Evolutionary conservation across 139 green algal genomes (phyloP).

Genomic region (Volvox reticuliferus): DNA sequence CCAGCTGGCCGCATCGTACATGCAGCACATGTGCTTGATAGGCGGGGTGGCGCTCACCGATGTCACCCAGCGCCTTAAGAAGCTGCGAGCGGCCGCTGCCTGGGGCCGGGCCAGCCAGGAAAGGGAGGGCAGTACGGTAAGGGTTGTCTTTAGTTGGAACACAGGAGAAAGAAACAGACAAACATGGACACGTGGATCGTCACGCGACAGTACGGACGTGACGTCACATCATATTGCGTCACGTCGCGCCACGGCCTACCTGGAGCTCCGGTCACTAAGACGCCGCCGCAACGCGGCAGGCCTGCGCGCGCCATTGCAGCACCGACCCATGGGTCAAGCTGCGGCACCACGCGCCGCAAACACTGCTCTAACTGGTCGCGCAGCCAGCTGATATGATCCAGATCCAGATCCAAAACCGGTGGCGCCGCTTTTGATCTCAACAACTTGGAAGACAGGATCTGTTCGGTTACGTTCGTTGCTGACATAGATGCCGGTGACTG

Average conservation of each 20-base stretch:
- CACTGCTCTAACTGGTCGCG: conserved; percentile 1
- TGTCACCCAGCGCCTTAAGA: conserved; percentile 44
- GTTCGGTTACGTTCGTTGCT: not conserved
- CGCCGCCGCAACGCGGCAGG: conserved; percentile 55
- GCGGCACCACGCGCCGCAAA: conserved; percentile 30
- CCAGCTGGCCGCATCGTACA: conserved; percentile 68
- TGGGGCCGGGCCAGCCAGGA: not conserved
- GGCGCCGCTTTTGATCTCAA: not conserved
- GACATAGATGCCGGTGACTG: too few species aligned
- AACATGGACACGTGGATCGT: too few species aligned
- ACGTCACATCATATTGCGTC: too few species aligned
- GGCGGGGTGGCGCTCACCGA: conserved; percentile 42
- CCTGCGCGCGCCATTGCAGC: conserved; percentile 33
- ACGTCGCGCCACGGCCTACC: not conserved
- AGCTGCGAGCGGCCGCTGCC: conserved; percentile 75
- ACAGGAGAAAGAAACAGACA: too few species aligned
- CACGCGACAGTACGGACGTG: too few species aligned
- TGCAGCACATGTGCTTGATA: conserved; percentile 55
- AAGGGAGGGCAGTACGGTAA: not conserved
- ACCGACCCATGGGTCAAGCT: not conserved
- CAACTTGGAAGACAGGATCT: too few species aligned
- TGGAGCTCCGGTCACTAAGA: conserved; percentile 67
- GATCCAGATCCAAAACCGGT: conserved; percentile 15
- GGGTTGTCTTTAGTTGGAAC: too few species aligned
- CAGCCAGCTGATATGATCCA: conserved; percentile 38